Conservation (phyloP, 495 filamentous ascomycete genomes). For the Xylaria curta region DNA sequence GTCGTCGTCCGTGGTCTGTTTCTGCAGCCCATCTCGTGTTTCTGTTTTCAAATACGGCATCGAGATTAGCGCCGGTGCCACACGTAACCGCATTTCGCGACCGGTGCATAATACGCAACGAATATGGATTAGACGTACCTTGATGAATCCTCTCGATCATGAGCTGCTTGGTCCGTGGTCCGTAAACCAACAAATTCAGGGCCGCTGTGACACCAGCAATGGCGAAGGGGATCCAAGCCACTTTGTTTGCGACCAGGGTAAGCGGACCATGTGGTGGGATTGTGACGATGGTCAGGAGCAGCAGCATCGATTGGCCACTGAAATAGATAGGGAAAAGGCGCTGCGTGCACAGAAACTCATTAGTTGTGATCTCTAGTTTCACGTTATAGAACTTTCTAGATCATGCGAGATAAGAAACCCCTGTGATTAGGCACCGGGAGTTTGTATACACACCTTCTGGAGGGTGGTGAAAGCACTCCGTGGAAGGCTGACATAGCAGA, state of each 20-base stretch:
- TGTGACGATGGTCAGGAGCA: slow-evolving; percentile 53
- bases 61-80: not conserved
- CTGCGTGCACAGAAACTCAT: not conserved
- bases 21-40: slow-evolving; percentile 33
- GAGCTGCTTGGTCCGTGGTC: slow-evolving; percentile 52
- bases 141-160: slow-evolving; percentile 55
- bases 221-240: slow-evolving; percentile 47
- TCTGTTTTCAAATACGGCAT: slow-evolving; percentile 25
- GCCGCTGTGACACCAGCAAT: slow-evolving; percentile 48
- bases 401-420: no score
- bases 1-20: slow-evolving; percentile 15
- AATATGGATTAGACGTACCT: slow-evolving; percentile 34
- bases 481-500: slow-evolving; percentile 54
- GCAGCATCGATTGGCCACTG: slow-evolving; percentile 49
- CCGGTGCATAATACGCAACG: not conserved
- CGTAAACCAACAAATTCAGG: slow-evolving; percentile 56
- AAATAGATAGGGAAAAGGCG: slow-evolving; percentile 64
- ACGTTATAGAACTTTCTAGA: no score
- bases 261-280: slow-evolving; percentile 50
- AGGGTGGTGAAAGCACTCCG: slow-evolving; percentile 56
- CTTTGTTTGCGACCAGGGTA: slow-evolving; percentile 42
- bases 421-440: no score
- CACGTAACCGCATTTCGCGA: not conserved
- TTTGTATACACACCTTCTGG: slow-evolving; percentile 42
- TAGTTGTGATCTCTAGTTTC: no score